Base-by-base conservation (phyloP, 2,329 filamentous ascomycete species). In the Tolypocladium cylindrosporum region DNA sequence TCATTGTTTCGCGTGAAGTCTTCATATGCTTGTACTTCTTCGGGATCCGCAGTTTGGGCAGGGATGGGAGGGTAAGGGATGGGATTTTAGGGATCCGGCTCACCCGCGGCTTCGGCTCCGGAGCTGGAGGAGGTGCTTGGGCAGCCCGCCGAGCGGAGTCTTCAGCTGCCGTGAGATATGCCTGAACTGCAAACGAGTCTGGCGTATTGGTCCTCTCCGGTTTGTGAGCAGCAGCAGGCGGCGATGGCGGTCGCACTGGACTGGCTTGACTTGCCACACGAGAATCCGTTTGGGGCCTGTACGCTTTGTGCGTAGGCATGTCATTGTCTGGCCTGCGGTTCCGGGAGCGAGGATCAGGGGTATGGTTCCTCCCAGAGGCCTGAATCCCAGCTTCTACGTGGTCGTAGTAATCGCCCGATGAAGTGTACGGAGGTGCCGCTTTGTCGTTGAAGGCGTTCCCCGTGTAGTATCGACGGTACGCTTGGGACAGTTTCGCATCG, bases 301-400 rank as follows among this genome's bases (percentile, higher is more conserved):
- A 82, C 0, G 79, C 79, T 0, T 74, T 75, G 59, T 82, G 79
- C 0, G 77, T 70, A 0, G 79, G 79, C 48, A 81, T 68, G 0
- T 71, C 70, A 51, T 62, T 71, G 16, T 55, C 57, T 4, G 65
- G 65, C 2, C 62, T 67, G 11, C 63, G 61, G 11, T 59, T 54
- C 9, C 55, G 6, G 52, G 57, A 24, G 9, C 14, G 51, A 39
- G 39, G 34, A 31, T 58, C 51, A 0, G 52, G 21, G 11, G n/a
- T 42, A 16, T 39, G n/a, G 1, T 5, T 34, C 27, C 16, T 34
- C 9, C 51, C 40, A 14, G 36, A 24, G 19, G 31, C 21, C 4
- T 27, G 0, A 62, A 57, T 24, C 65, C 65, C 0, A 68, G 68
- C 67, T 45, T 74, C 74, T 5, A 74, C 58, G 54, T 64, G 62